Evolutionary conservation across 306 rosid genomes (phyloP).

Genomic region (Cucumis melo): DNA sequence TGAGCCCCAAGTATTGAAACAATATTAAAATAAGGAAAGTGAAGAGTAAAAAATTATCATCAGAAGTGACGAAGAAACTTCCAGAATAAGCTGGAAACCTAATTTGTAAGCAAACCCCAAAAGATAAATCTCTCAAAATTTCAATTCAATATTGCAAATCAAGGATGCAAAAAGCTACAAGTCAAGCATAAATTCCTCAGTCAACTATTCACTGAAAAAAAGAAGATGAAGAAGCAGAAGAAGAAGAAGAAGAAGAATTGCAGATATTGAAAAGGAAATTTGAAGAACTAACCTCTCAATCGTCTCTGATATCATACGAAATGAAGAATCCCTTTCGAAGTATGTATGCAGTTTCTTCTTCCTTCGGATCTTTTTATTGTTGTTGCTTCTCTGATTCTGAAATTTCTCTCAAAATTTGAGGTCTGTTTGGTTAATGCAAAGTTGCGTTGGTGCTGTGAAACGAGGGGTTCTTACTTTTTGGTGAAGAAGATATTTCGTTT

Average conservation of each 20-base stretch:
- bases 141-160: neutral
- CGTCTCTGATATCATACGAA: conserved; percentile 5
- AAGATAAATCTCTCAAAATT: neutral
- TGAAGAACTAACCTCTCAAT: conserved; percentile 22
- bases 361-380: no score
- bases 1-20: neutral
- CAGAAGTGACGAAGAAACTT: neutral
- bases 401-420: neutral
- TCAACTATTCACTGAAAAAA: neutral
- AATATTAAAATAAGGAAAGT: neutral
- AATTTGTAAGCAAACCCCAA: neutral
- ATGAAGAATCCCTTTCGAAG: neutral
- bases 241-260: neutral
- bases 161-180: neutral
- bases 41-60: neutral
- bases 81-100: neutral
- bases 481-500: neutral
- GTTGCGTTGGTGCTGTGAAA: neutral
- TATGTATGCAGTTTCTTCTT: neutral
- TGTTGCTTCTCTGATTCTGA: neutral
- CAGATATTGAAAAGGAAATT: neutral
- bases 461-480: neutral
- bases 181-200: neutral
- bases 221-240: neutral
- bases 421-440: neutral